Conservation (phyloP, 225 moss, liverwort and hornwort species). For the Antitrichia curtipendula region DNA sequence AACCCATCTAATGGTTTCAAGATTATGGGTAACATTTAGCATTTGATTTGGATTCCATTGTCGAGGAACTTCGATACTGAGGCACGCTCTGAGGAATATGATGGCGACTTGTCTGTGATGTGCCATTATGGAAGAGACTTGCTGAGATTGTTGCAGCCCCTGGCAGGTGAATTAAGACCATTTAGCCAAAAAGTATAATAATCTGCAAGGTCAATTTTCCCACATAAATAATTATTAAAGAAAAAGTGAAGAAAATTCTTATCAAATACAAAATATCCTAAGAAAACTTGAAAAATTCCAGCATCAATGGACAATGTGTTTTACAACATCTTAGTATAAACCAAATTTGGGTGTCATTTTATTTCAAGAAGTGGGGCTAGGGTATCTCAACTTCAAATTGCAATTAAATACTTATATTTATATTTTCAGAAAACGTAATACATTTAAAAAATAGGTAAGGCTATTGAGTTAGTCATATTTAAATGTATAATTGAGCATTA, state of each 20-base stretch:
- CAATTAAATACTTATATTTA: background rate
- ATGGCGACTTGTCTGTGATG: background rate
- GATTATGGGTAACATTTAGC: background rate
- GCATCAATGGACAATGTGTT: rapidly evolving
- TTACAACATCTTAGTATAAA: background rate
- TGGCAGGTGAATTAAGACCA: background rate
- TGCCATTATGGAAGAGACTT: background rate
- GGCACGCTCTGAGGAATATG: background rate
- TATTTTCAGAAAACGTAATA: background rate
- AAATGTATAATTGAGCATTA: no score
- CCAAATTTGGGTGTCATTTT: background rate
- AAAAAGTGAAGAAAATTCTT: background rate
- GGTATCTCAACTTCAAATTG: background rate
- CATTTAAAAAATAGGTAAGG: no score
- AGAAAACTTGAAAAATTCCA: background rate
- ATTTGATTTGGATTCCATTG: background rate
- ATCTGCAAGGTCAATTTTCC: background rate
- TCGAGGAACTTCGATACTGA: background rate
- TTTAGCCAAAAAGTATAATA: no score
- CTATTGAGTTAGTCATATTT: no score
- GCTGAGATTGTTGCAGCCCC: background rate
- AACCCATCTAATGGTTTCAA: no score
- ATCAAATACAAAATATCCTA: background rate
- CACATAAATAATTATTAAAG: background rate
- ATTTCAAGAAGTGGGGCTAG: no score